Conservation (phyloP, 83 land plant species). For the Picea abies region DNA sequence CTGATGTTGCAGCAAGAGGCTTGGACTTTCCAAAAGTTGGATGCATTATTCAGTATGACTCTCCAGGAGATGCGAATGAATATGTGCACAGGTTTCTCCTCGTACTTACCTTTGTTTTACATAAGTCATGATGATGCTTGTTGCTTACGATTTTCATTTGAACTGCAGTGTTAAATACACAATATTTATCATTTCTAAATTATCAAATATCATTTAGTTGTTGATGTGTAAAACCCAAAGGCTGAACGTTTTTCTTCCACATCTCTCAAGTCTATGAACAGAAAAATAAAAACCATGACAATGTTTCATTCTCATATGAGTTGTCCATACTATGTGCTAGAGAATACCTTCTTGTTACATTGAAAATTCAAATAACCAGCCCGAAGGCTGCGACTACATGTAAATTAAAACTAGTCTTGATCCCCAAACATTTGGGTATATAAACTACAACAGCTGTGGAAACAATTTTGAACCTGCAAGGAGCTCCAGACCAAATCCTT, state of each 20-base stretch:
- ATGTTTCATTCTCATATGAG: too few species aligned
- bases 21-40: too few species aligned
- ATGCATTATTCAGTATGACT: too few species aligned
- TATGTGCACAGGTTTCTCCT: conserved; percentile 14
- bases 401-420: too few species aligned
- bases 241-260: neutral
- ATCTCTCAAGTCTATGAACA: neutral
- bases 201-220: neutral
- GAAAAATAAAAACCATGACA: too few species aligned
- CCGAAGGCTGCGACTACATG: too few species aligned
- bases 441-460: too few species aligned
- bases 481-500: too few species aligned
- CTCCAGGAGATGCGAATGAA: too few species aligned
- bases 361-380: neutral
- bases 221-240: neutral
- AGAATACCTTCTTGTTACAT: neutral
- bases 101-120: neutral
- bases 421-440: too few species aligned
- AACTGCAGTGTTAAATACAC: neutral
- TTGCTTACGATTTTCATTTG: neutral
- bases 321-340: neutral
- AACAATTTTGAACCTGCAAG: too few species aligned
- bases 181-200: neutral
- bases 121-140: neutral
- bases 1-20: too few species aligned